These are phyloP conservation scores for Lathyrus tuberosus DNA, from an alignment of 306 rosid species.

Conservation along the genomic window DNA sequence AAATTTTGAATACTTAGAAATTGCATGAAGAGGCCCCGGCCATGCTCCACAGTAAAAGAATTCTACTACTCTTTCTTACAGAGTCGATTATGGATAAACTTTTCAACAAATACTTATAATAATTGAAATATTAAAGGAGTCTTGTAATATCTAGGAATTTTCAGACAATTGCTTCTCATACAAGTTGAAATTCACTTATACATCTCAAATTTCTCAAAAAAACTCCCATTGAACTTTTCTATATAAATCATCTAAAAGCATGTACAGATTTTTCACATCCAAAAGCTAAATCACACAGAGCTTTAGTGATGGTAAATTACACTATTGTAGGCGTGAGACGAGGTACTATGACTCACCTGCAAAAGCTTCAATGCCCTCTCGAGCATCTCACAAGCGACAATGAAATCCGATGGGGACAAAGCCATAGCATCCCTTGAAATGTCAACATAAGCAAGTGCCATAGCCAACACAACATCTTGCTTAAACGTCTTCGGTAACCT, in stretches of 20 bases:
- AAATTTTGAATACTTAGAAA: background rate
- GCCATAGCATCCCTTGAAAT: slow-evolving; percentile 93
- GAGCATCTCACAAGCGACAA: slow-evolving; percentile 80
- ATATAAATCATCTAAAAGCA: background rate
- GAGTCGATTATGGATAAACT: background rate
- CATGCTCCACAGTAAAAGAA: background rate
- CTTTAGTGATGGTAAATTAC: background rate
- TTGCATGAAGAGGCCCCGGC: background rate
- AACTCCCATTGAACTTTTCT: background rate
- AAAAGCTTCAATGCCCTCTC: slow-evolving; percentile 94
- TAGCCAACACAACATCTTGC: slow-evolving; percentile 86
- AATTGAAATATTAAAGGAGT: background rate
- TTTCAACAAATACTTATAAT: background rate
- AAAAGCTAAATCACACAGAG: background rate
- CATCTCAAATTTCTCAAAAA: background rate
- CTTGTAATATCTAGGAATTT: background rate
- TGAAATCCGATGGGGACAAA: slow-evolving; percentile 74
- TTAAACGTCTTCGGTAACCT: slow-evolving; percentile 87
- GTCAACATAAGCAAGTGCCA: slow-evolving; percentile 90
- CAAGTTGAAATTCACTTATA: too few relatives aligned
- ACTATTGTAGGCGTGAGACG: slow-evolving; percentile 3
- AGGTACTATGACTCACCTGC: slow-evolving; percentile 54
- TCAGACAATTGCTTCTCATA: background rate
- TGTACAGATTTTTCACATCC: background rate
- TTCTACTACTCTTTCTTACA: background rate